Evolutionary conservation across 2,329 filamentous ascomycete genomes (phyloP).

Genomic region (Colletotrichum sansevieriae): DNA sequence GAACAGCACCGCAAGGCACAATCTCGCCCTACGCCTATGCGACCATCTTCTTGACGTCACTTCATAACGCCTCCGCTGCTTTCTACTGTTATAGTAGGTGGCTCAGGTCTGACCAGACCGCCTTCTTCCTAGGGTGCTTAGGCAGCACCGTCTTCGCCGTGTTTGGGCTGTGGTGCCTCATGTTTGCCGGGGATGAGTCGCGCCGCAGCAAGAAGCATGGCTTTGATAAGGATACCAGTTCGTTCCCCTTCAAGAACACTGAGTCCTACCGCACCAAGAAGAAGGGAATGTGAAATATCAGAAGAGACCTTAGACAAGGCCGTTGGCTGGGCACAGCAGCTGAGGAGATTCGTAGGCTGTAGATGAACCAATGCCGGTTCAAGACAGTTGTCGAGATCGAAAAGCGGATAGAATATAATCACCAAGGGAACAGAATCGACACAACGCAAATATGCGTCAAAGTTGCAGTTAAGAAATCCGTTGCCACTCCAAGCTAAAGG

Average conservation of each 20-base stretch:
- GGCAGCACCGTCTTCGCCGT: conserved; percentile 69
- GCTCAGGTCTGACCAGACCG: conserved; percentile 62
- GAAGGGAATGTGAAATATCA: conserved; percentile 48
- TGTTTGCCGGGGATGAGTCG: conserved; percentile 55
- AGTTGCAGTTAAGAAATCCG: too few species aligned
- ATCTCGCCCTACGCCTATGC: conserved; percentile 75
- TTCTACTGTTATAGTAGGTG: conserved; percentile 79
- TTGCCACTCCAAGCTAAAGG: too few species aligned
- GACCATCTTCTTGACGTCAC: conserved; percentile 73
- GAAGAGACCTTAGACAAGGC: not conserved
- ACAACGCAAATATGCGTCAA: not conserved
- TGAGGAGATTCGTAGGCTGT: not conserved
- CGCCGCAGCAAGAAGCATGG: conserved; percentile 53
- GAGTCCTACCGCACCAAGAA: conserved; percentile 55
- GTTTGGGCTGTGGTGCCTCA: conserved; percentile 59
- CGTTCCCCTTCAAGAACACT: conserved; percentile 55
- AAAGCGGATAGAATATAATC: not conserved
- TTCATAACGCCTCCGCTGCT: conserved; percentile 73
- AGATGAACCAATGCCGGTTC: not conserved
- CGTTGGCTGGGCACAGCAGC: not conserved
- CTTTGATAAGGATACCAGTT: conserved; percentile 56
- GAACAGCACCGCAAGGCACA: conserved; percentile 48
- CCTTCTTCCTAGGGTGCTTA: conserved; percentile 71
- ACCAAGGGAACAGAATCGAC: not conserved
- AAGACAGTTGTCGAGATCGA: too few species aligned